A percentile compares a stretch with the other conserved stretches of the same genome.
phyloP scores from a whole-genome alignment of 148 eudicot genomes.

The Rhododendron griersonianum region DNA sequence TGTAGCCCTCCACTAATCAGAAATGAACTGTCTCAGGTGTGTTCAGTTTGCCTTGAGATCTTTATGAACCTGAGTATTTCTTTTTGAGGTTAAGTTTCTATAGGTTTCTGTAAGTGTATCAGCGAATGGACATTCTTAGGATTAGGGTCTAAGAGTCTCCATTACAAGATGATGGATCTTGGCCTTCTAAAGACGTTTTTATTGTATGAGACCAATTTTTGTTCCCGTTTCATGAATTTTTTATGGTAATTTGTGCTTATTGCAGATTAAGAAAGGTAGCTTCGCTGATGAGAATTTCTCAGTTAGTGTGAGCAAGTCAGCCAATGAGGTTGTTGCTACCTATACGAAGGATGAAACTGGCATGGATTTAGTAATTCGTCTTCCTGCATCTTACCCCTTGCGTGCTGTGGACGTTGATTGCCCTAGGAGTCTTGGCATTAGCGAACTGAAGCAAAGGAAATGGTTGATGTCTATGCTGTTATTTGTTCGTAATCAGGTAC shows the following conservation, averaged over 20 bases:
- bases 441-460: constrained; percentile 88
- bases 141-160: background rate
- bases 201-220: background rate
- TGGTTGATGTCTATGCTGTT: constrained; percentile 86
- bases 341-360: constrained; percentile 95
- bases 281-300: constrained; percentile 81
- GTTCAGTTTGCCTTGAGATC: constrained; percentile 11
- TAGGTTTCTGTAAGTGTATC: background rate
- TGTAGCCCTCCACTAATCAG: constrained; percentile 83
- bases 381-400: constrained; percentile 88
- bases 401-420: constrained; percentile 88
- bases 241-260: background rate
- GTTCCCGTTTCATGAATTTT: background rate
- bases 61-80: background rate
- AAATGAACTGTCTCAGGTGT: constrained; percentile 90
- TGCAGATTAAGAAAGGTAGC: constrained; percentile 87
- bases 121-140: background rate
- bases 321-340: constrained; percentile 96
- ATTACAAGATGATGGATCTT: background rate
- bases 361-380: constrained; percentile 92
- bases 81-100: background rate
- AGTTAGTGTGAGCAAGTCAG: constrained; percentile 92
- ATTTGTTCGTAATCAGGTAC: constrained; percentile 93
- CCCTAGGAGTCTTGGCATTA: constrained; percentile 87
- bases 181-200: background rate